Conservation (phyloP, 2,329 filamentous ascomycete genomes). For the Herpotrichia juniperi region DNA sequence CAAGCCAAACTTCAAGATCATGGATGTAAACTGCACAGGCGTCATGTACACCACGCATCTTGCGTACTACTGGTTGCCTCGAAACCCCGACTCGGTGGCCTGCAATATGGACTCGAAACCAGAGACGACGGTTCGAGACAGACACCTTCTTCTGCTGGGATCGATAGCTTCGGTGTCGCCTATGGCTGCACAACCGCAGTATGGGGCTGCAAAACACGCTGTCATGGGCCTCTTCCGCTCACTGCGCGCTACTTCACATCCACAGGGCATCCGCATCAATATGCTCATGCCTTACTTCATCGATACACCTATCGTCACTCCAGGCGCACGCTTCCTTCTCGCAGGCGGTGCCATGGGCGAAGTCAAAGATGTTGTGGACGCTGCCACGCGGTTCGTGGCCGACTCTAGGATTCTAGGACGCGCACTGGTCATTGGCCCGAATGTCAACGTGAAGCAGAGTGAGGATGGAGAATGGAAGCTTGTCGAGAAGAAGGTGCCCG, state of each 20-base stretch:
- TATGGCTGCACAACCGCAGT: conserved; percentile 55
- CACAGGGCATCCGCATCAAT: conserved; percentile 65
- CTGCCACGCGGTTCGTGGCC: conserved; percentile 65
- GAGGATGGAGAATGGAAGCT: conserved; percentile 40
- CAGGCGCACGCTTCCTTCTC: conserved; percentile 57
- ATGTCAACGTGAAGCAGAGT: conserved; percentile 54
- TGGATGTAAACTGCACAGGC: conserved; percentile 69
- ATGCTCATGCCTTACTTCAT: conserved; percentile 72
- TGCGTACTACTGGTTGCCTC: conserved; percentile 64
- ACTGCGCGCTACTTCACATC: conserved; percentile 57
- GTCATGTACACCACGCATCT: conserved; percentile 70
- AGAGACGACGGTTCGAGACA: conserved; percentile 50
- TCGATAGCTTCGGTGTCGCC: conserved; percentile 62
- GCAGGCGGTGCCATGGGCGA: conserved; percentile 62
- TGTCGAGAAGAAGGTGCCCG: conserved; percentile 28
- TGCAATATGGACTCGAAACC: conserved; percentile 40
- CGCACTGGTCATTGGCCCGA: conserved; percentile 64
- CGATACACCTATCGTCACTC: conserved; percentile 64
- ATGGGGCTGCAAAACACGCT: conserved; percentile 69
- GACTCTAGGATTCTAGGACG: conserved; percentile 64
- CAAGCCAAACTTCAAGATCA: conserved; percentile 58
- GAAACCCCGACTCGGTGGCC: conserved; percentile 53
- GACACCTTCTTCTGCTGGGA: conserved; percentile 67
- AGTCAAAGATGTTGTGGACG: conserved; percentile 67
- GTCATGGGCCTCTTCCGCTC: conserved; percentile 69